A percentile compares a stretch with the other conserved stretches of the same genome.
phyloP scores from a whole-genome alignment of 1,139 yeast genomes.

The Hyphopichia fennica region DNA sequence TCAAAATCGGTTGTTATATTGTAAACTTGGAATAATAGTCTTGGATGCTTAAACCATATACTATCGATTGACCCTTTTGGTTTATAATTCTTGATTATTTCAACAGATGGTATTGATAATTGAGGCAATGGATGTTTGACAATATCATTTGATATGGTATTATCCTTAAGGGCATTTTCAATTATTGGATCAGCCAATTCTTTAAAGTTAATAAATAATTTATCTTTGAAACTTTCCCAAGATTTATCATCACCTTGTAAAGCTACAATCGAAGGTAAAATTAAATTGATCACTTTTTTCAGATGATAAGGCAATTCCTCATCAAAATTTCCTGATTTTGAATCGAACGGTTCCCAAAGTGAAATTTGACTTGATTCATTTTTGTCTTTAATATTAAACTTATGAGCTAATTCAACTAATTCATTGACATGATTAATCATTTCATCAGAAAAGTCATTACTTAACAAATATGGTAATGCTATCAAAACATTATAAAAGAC shows the following conservation, averaged over 20 bases:
- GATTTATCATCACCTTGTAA: conserved; percentile 27
- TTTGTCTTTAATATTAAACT: conserved; percentile 28
- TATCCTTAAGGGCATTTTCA: conserved; percentile 31
- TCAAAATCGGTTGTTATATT: conserved; percentile 49
- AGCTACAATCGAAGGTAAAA: conserved; percentile 53
- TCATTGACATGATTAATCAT: conserved; percentile 40
- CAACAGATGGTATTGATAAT: conserved; percentile 47
- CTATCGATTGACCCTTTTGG: conserved; percentile 37
- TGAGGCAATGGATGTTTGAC: conserved; percentile 49
- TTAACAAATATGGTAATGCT: conserved; percentile 67
- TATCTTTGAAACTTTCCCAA: conserved; percentile 25
- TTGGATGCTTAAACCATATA: conserved; percentile 49
- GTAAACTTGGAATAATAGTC: conserved; percentile 68
- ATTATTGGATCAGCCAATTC: conserved; percentile 39
- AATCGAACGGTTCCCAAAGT: conserved; percentile 41
- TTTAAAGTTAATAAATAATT: conserved; percentile 34
- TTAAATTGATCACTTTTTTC: conserved; percentile 49
- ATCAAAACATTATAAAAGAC: conserved; percentile 63
- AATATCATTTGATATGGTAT: conserved; percentile 39
- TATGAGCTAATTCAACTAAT: conserved; percentile 45
- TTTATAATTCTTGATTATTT: conserved; percentile 27
- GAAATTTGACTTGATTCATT: conserved; percentile 12
- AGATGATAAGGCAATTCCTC: conserved; percentile 53
- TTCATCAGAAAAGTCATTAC: conserved; percentile 40
- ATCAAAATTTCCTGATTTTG: conserved; percentile 27